Percentiles rank a stretch among this genome's conserved stretches.
phyloP scores from a whole-genome alignment of 345 rosid species.

The Pelargonium nanum region DNA sequence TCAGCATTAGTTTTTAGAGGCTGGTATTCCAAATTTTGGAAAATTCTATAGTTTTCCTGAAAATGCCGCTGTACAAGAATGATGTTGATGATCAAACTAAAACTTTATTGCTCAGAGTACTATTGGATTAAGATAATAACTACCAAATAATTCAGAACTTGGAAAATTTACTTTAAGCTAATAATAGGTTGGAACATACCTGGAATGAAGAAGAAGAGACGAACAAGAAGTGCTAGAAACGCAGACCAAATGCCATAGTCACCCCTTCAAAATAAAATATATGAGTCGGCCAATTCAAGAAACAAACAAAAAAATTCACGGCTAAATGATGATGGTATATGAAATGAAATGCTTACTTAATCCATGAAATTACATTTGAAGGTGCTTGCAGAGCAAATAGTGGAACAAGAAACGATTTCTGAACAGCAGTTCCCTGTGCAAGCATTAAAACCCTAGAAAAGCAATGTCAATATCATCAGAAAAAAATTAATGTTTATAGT shows the following conservation, averaged over 20 bases:
- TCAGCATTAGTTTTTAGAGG: too few species aligned
- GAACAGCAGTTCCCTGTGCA: constrained; percentile 62
- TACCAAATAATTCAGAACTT: too few species aligned
- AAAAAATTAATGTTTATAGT: too few species aligned
- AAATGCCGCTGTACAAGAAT: too few species aligned
- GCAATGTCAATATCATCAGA: constrained; percentile 2
- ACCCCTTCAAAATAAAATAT: constrained; percentile 43
- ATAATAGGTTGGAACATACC: constrained; percentile 31
- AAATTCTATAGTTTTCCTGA: too few species aligned
- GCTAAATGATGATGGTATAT: neutral
- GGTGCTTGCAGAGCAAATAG: constrained; percentile 76
- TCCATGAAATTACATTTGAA: constrained; percentile 54
- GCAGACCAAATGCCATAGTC: constrained; percentile 89
- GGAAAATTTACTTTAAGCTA: too few species aligned
- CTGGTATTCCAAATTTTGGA: too few species aligned
- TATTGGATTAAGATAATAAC: too few species aligned
- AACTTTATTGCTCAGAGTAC: too few species aligned
- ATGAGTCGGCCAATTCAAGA: constrained; percentile 8
- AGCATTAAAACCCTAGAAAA: constrained; percentile 51
- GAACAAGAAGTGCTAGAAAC: constrained; percentile 67
- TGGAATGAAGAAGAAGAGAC: constrained; percentile 73
- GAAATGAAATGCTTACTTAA: constrained; percentile 37
- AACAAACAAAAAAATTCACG: neutral
- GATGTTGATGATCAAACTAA: too few species aligned
- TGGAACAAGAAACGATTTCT: constrained; percentile 72